A percentile compares a stretch with the other conserved stretches of the same genome.
phyloP scores from a whole-genome alignment of 2,329 filamentous ascomycete species.

The Penicillium sp. region DNA sequence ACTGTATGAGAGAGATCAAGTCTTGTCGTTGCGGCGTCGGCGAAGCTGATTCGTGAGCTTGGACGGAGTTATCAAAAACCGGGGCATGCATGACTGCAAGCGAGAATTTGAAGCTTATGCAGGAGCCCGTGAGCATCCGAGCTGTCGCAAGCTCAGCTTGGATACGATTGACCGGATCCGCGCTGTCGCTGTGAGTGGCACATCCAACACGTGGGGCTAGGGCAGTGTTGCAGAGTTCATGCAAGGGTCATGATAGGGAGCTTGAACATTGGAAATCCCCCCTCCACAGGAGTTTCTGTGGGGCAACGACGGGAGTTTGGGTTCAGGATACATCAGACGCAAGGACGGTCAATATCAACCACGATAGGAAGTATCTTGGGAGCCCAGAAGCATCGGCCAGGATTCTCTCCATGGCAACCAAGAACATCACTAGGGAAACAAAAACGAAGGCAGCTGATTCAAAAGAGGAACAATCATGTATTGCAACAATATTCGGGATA shows the following conservation, averaged over 20 bases:
- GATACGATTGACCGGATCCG: slow-evolving; percentile 3
- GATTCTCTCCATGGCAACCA: background rate
- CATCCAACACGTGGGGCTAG: slow-evolving; percentile 15
- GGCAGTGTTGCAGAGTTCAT: slow-evolving; percentile 11
- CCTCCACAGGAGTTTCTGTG: background rate
- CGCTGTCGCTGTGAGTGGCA: slow-evolving; percentile 6
- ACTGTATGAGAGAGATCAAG: slow-evolving; percentile 15
- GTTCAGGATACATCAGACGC: slow-evolving; percentile 15
- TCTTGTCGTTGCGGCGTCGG: slow-evolving; percentile 4
- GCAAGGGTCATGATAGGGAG: slow-evolving; percentile 14
- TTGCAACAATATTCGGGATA: slow-evolving; percentile 11
- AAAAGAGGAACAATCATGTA: slow-evolving; percentile 3
- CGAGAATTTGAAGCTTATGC: slow-evolving; percentile 15
- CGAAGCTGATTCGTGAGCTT: slow-evolving; percentile 8
- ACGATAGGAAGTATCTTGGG: slow-evolving; percentile 5
- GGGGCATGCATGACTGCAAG: slow-evolving; percentile 3
- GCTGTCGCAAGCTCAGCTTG: slow-evolving; percentile 3
- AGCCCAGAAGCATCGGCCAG: slow-evolving; percentile 2
- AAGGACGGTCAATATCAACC: slow-evolving; percentile 20
- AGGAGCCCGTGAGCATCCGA: slow-evolving; percentile 11
- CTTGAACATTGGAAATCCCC: background rate
- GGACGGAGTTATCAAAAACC: background rate
- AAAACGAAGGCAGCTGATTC: background rate
- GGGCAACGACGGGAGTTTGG: background rate
- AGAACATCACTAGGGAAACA: slow-evolving; percentile 1